Evolutionary conservation across 2,329 filamentous ascomycete genomes (phyloP), one percentile per base, ranked within the genome.

Genomic region (Arthrobotrys pseudoclavata): DNA sequence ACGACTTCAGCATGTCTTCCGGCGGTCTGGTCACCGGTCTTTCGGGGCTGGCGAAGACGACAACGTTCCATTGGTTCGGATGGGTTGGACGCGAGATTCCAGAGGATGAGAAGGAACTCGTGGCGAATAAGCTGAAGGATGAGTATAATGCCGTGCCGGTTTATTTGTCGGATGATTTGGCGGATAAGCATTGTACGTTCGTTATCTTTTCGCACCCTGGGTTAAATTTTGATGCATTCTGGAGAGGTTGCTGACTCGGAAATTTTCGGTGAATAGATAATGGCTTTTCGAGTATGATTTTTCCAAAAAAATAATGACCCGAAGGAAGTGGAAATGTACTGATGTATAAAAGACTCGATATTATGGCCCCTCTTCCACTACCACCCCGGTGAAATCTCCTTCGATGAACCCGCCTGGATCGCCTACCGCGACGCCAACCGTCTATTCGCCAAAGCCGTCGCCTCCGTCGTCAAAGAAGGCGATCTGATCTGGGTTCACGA

Each of bases 291-390:
- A 98, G 93, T 97, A 86, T 84, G 91, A 83, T 15, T n/a, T 45
- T 34, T 31, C 20, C 47, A 42, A 31, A 29, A 40, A n/a, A 3
- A 45, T 20, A 60, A 4, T 34, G n/a, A 15, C 1, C 3, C 12
- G 13, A 50, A 12, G 29, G 48, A 18, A 34, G 24, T 3, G 13
- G 10, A n/a, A 37, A 20, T 20, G 2, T 40, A 52, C 63, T 47
- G 5, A 72, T 57, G 40, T 53, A 18, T 20, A 20, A 70, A 52
- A 69, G 93, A 99, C 85, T 96, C 93, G 6, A 98, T 98, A 84
- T 90, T 99, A 77, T 99, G 96, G 96, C 96, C 96, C 1, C 90
- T 99, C 45, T 97, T 99, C 87, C 96, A 98, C 86, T 98, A 98
- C 85, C 96, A 99, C 84, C 95, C 96, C 62, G 95, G 95, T 83